Percentiles rank a stretch among this genome's conserved stretches.
These are phyloP conservation scores for Phanerochaete carnosa DNA, from an alignment of 768 basidiomycete genomes.

Conservation along the genomic window DNA sequence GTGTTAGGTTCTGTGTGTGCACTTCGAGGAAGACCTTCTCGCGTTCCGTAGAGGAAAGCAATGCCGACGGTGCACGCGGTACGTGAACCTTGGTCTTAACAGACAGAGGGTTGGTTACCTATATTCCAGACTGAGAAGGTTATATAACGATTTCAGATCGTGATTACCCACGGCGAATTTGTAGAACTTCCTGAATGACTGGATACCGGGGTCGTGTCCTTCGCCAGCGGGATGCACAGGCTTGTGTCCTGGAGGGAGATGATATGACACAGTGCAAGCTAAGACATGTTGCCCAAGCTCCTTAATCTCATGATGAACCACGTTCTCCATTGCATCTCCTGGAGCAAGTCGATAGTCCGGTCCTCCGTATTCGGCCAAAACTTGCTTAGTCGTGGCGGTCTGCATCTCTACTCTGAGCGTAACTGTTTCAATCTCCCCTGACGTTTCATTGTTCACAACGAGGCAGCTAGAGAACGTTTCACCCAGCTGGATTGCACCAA, in stretches of 20 bases:
- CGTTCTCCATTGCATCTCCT: constrained; percentile 60
- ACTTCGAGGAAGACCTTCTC: constrained; percentile 90
- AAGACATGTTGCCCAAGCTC: constrained; percentile 91
- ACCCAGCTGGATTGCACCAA: constrained; percentile 85
- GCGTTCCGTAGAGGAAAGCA: constrained; percentile 59
- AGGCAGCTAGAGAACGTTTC: constrained; percentile 85
- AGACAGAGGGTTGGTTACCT: constrained; percentile 93
- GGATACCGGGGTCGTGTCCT: constrained; percentile 49
- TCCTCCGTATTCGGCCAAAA: constrained; percentile 63
- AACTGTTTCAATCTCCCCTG: constrained; percentile 59
- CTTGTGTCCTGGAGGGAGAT: constrained; percentile 58
- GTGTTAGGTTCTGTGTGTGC: constrained; percentile 86
- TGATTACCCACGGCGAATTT: constrained; percentile 69
- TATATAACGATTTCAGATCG: background rate
- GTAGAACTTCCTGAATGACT: constrained; percentile 86
- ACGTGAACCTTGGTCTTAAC: constrained; percentile 93
- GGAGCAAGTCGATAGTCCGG: constrained; percentile 42
- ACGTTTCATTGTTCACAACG: constrained; percentile 77
- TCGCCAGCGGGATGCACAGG: constrained; percentile 47
- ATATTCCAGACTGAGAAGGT: background rate
- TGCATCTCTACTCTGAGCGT: constrained; percentile 82
- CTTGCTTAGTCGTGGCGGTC: constrained; percentile 63
- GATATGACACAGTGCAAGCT: constrained; percentile 81
- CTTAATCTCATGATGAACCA: constrained; percentile 88
- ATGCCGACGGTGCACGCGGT: constrained; percentile 68